Evolutionary conservation across 768 basidiomycete species (phyloP).

Genomic region (Amanita subjunquillea): DNA sequence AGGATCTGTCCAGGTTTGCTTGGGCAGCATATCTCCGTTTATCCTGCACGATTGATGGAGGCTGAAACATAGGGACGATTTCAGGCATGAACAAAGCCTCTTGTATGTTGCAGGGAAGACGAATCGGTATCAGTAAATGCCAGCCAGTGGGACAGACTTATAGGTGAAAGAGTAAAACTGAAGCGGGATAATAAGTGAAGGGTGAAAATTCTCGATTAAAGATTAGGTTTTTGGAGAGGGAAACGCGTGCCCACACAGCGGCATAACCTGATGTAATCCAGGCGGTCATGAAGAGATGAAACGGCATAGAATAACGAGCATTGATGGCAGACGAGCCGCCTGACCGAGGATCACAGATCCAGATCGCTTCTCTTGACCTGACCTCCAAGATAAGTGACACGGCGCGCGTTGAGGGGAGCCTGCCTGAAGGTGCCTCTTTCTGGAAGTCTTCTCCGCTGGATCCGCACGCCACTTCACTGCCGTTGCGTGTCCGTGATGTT

Average conservation of each 20-base stretch:
- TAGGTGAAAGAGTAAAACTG: neutral
- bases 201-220: conserved; percentile 4
- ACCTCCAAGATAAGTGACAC: conserved; percentile 11
- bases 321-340: conserved; percentile 14
- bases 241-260: conserved; percentile 5
- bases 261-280: conserved; percentile 10
- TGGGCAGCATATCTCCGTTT: conserved; percentile 1
- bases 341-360: conserved; percentile 28
- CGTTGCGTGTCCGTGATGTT: conserved; percentile 4
- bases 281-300: conserved; percentile 13
- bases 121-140: neutral
- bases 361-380: conserved; percentile 15
- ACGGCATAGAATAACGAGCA: conserved; percentile 15
- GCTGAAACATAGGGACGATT: neutral
- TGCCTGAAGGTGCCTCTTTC: neutral
- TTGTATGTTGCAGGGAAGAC: neutral
- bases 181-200: conserved; percentile 3
- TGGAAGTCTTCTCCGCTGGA: conserved; percentile 4
- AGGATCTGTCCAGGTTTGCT: neutral
- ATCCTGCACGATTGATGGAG: neutral
- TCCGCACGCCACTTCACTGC: conserved; percentile 7
- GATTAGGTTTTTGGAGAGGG: conserved; percentile 8
- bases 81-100: conserved; percentile 2
- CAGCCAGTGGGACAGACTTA: neutral
- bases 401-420: conserved; percentile 3